A percentile compares a stretch with the other conserved stretches of the same genome.
These are phyloP conservation scores for Phellopilus nigrolimitatus DNA, from an alignment of 1,284 basidiomycete species.

Conservation along the genomic window DNA sequence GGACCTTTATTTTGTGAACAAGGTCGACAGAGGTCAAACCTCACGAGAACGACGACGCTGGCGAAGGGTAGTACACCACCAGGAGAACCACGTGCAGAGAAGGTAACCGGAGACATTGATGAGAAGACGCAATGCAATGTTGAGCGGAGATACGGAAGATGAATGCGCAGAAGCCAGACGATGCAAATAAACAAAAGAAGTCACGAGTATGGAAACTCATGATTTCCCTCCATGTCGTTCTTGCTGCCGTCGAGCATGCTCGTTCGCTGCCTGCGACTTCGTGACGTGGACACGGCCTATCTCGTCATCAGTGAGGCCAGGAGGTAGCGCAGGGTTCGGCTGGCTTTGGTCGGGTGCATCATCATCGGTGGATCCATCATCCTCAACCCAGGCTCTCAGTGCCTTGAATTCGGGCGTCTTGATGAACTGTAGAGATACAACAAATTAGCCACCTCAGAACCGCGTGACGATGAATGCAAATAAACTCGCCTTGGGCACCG, in stretches of 20 bases:
- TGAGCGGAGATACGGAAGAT: constrained; percentile 14
- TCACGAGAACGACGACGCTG: neutral
- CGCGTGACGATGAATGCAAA: constrained; percentile 3
- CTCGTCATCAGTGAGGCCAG: constrained; percentile 57
- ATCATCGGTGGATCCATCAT: constrained; percentile 59
- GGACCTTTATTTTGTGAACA: constrained; percentile 10
- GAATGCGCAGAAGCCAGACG: constrained; percentile 25
- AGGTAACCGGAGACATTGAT: neutral
- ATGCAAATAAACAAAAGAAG: constrained; percentile 25
- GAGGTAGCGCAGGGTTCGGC: constrained; percentile 53
- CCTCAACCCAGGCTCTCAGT: constrained; percentile 69
- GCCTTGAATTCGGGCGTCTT: constrained; percentile 76
- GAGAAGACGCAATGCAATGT: constrained; percentile 11
- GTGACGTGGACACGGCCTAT: constrained; percentile 79
- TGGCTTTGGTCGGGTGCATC: constrained; percentile 52
- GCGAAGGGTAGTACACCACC: constrained; percentile 6
- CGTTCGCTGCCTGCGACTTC: constrained; percentile 70
- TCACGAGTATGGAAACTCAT: constrained; percentile 11
- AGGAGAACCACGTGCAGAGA: constrained; percentile 8
- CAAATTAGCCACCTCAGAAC: constrained; percentile 12
- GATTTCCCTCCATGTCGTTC: constrained; percentile 30
- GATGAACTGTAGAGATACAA: constrained; percentile 59
- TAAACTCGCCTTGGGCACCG: constrained; percentile 86
- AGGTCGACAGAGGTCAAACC: constrained; percentile 8
- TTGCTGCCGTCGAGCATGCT: constrained; percentile 43